Evolutionary conservation across 1,284 basidiomycete genomes (phyloP).

Genomic region (Trichosporon ovoides): DNA sequence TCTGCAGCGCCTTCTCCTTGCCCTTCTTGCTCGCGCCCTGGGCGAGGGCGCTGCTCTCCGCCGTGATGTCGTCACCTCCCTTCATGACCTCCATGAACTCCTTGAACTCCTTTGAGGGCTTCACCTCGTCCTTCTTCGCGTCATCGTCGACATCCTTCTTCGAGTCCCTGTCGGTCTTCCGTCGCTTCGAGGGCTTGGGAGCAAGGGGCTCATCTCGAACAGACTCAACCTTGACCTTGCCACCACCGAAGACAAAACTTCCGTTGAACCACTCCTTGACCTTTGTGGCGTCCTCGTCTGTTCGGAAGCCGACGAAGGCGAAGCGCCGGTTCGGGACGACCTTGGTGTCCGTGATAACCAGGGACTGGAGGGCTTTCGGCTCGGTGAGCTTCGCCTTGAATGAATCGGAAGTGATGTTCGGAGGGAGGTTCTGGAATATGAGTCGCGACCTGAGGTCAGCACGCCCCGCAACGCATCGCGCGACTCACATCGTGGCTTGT

Average conservation of each 20-base stretch:
- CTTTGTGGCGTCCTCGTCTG: slow-evolving; percentile 65
- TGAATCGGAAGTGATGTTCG: slow-evolving; percentile 55
- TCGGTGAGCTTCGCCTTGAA: slow-evolving; percentile 56
- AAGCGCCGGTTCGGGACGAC: slow-evolving; percentile 79
- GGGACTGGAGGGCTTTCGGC: slow-evolving; percentile 29
- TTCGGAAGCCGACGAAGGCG: slow-evolving; percentile 88
- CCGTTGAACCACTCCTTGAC: slow-evolving; percentile 81
- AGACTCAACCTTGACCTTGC: slow-evolving; percentile 68
- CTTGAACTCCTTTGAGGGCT: slow-evolving; percentile 63
- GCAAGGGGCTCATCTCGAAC: slow-evolving; percentile 59
- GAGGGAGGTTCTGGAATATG: slow-evolving; percentile 81
- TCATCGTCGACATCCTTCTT: slow-evolving; percentile 13
- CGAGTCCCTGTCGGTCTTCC: slow-evolving; percentile 12
- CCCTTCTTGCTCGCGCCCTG: slow-evolving; percentile 56
- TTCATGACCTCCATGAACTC: slow-evolving; percentile 51
- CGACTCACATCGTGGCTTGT: slow-evolving; percentile 12
- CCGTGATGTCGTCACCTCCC: slow-evolving; percentile 35
- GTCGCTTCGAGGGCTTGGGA: slow-evolving; percentile 26
- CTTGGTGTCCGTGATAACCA: slow-evolving; percentile 74
- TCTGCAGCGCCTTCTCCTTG: slow-evolving; percentile 25
- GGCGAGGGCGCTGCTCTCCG: slow-evolving; percentile 32
- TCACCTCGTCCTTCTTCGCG: slow-evolving; percentile 17
- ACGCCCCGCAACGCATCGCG: background rate
- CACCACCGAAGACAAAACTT: slow-evolving; percentile 68
- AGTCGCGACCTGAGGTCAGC: slow-evolving; percentile 64